Evolutionary conservation across 441 rosid genomes (phyloP), one percentile per base, ranked within the genome.

Genomic region (Erysimum cheiri): DNA sequence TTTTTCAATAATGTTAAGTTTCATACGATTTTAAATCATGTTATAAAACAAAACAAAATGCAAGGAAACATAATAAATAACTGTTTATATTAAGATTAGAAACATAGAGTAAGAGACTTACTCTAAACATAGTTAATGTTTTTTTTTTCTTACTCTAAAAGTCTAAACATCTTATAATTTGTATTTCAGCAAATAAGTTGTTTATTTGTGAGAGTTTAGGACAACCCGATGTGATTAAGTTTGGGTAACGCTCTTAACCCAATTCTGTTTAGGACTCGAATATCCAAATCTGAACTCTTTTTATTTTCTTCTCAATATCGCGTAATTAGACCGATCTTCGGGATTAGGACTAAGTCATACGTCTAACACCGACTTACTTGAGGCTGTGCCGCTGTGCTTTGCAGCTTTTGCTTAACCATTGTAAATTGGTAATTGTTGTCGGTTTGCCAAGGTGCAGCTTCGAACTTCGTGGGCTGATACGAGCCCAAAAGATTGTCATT

Each of bases 401-500:
- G 52, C 6, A 46, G 4, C 52, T 14, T 22, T 31, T 31, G 39
- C 59, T 53, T n/a, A 29, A 53, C 12, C 14, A 1, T 39, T 33
- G 35, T 37, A 1, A 40, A 22, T 22, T 22, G 24, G 24, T 22
- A 22, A 22, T 22, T 22, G 2, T 15, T 40, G 24, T 26, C 19
- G 7, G 26, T 31, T 32, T 2, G 7, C 63, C 10, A 41, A 56
- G 17, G 59, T 26, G 32, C 19, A 36, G 49, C 40, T 39, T 15
- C 29, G 9, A 46, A 26, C 9, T 70, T 49, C 4, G 9, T 40
- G 65, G 67, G 40, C 66, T n/a, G 14, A 28, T 48, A 35, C 9
- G 3, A 36, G 65, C 65, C 73, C 66, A 69, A 15, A 31, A 6
- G 0, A 9, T 57, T 57, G 37, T 26, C 19, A 11, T 15, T 26